Conservation (phyloP, 179 eudicot genomes). For the Monotropa hypopitys region DNA sequence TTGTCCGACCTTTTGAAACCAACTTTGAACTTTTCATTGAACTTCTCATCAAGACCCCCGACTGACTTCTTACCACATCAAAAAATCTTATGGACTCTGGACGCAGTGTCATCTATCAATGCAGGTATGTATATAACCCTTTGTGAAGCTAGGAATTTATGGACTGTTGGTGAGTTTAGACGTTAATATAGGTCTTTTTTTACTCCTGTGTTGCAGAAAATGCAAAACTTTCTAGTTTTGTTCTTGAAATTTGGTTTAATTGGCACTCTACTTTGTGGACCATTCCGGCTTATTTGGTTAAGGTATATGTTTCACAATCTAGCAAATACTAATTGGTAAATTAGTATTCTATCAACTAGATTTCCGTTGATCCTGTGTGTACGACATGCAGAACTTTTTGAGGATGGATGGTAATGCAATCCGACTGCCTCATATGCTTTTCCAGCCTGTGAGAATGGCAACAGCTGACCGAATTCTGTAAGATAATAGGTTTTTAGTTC, state of each 20-base stretch:
- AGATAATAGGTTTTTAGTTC: conserved; percentile 10
- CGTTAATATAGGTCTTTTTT: background rate
- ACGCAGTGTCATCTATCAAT: conserved; percentile 39
- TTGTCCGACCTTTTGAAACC: conserved; percentile 27
- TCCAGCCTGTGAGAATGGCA: conserved; percentile 42
- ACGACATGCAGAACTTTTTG: conserved; percentile 27
- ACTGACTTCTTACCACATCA: conserved; percentile 61
- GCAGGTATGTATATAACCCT: conserved; percentile 35
- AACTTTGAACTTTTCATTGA: conserved; percentile 35
- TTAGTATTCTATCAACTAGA: background rate
- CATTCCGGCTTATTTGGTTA: conserved; percentile 17
- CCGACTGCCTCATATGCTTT: conserved; percentile 40
- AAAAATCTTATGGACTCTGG: conserved; percentile 53
- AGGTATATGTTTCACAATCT: conserved; percentile 25
- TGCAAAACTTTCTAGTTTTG: conserved; percentile 37
- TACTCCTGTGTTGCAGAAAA: conserved; percentile 25
- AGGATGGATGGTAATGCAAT: conserved; percentile 15
- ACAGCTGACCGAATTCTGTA: conserved; percentile 42
- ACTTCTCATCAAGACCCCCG: conserved; percentile 64
- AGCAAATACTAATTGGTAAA: background rate
- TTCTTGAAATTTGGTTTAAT: conserved; percentile 76
- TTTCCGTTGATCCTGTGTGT: background rate
- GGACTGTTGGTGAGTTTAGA: too few relatives aligned
- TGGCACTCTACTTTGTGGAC: conserved; percentile 89
- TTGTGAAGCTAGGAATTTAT: too few relatives aligned